Percentiles rank a stretch among this genome's conserved stretches.
Evolutionary conservation across 2,329 filamentous ascomycete genomes (phyloP).

Genomic region (Coleophoma cylindrospora): DNA sequence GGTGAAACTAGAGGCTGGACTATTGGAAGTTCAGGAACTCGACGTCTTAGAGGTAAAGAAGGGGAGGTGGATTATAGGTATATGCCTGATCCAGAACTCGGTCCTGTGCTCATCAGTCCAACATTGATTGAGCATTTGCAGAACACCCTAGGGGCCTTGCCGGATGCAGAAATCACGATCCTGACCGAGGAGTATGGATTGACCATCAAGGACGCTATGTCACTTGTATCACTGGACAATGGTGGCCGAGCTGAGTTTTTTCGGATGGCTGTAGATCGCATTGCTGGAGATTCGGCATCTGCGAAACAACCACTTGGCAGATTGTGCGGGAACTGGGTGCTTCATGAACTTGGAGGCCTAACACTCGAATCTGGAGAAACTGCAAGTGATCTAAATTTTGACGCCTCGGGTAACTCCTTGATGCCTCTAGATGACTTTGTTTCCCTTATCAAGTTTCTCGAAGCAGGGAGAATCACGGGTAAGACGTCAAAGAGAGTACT

Average conservation of each 20-base stretch:
- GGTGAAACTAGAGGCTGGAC: constrained; percentile 95
- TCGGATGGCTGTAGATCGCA: constrained; percentile 53
- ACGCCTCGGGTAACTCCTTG: constrained; percentile 16
- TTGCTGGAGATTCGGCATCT: constrained; percentile 4
- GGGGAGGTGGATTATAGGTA: constrained; percentile 97
- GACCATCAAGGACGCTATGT: constrained; percentile 76
- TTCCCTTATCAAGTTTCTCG: constrained; percentile 36
- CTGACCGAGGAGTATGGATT: constrained; percentile 62
- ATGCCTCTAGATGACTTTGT: constrained; percentile 29
- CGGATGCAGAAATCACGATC: constrained; percentile 63
- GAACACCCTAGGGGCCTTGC: constrained; percentile 60
- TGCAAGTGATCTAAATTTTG: constrained; percentile 18
- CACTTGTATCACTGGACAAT: constrained; percentile 70
- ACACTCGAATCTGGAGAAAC: constrained; percentile 39
- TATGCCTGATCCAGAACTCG: constrained; percentile 93
- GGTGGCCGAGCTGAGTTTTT: constrained; percentile 81
- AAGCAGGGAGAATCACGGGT: constrained; percentile 41
- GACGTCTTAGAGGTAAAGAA: constrained; percentile 82
- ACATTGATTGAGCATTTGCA: constrained; percentile 64
- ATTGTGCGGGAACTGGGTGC: constrained; percentile 60
- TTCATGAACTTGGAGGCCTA: constrained; percentile 70
- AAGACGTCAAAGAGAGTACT: constrained; percentile 57
- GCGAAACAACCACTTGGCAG: constrained; percentile 30
- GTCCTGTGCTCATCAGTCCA: constrained; percentile 68
- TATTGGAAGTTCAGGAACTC: constrained; percentile 76